Conservation (phyloP, 1,284 basidiomycete species). For the Trametes hirsuta region DNA sequence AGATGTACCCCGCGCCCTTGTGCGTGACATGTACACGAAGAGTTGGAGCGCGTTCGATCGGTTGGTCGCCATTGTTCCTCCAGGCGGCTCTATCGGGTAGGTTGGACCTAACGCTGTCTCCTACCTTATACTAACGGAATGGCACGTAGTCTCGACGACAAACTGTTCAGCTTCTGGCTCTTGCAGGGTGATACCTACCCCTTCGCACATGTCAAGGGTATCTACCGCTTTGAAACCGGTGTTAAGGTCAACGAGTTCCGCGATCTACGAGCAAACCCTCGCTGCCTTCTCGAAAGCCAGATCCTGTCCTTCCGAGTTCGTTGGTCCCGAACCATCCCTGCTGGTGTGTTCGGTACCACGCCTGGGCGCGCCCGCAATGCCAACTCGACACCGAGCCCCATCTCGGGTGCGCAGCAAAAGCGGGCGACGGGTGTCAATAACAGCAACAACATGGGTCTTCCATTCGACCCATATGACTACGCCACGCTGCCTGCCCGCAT, state of each 20-base stretch:
- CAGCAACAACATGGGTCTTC: conserved; percentile 56
- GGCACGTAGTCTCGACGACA: conserved; percentile 75
- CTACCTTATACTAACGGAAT: conserved; percentile 6
- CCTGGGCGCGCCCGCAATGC: conserved; percentile 43
- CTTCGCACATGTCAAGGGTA: conserved; percentile 78
- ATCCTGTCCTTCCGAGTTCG: conserved; percentile 76
- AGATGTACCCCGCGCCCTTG: conserved; percentile 80
- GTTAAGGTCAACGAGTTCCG: conserved; percentile 84
- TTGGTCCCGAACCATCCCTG: conserved; percentile 71
- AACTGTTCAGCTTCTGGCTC: conserved; percentile 85
- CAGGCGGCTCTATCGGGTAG: conserved; percentile 84
- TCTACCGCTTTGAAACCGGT: conserved; percentile 83
- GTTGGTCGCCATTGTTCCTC: conserved; percentile 81
- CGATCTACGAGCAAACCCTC: conserved; percentile 82
- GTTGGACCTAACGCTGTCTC: conserved; percentile 26
- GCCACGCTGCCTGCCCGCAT: conserved; percentile 63
- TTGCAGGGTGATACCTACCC: conserved; percentile 76
- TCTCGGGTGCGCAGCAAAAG: conserved; percentile 38
- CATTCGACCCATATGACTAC: conserved; percentile 77
- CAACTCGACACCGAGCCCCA: conserved; percentile 33
- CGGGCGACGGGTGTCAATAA: conserved; percentile 25
- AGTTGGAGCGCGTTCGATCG: conserved; percentile 88
- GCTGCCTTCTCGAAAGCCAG: conserved; percentile 79
- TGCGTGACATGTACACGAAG: conserved; percentile 88
- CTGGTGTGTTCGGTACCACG: conserved; percentile 53